Evolutionary conservation across 1,139 yeast genomes (phyloP), one percentile per base, ranked within the genome.

Genomic region (Candida frijolesensis): DNA sequence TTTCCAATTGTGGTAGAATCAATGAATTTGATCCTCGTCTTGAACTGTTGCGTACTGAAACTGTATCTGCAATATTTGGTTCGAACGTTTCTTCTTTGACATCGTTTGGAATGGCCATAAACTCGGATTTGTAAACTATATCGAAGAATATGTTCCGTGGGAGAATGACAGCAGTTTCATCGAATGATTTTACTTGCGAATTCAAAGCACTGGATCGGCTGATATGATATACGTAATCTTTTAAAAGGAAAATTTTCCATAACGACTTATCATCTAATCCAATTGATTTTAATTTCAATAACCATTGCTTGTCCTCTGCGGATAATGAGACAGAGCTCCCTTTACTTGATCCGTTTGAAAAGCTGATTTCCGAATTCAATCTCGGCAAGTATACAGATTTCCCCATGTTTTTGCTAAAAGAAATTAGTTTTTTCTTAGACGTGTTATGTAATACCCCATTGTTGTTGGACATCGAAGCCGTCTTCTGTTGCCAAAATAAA

Each of bases 181-280:
- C 40, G 34, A 40, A 38, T 9, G 40, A 15, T 25, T 33, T 45
- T 15, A 45, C 14, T 14, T 32, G 44, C 14, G 22, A 25, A 27
- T 44, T 30, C 4, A 10, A 11, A 4, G 30, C 16, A 40, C 16
- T 30, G 50, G 42, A 42, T 50, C 74, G 70, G 3, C 88, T 82
- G 3, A 86, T 83, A 52, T 85, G 80, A 57, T 71, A 77, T 7
- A 91, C 79, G 59, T 90, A 89, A 42, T 85, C 85, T 51, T 92
- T 74, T 47, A 90, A 62, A 9, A 80, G 80, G 35, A 84, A 83
- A 6, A 94, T 71, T 66, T 92, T 94, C 98, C 98, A 92, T 19
- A 89, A 62, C 47, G 91, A 96, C 12, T 74, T 78, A 15, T 83
- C 88, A 16, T 76, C 78, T 45, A 92, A 70, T 0, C 97, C 98